Base-by-base conservation (phyloP, 164 flowering plant species). In the Paratinospora sagittata region DNA sequence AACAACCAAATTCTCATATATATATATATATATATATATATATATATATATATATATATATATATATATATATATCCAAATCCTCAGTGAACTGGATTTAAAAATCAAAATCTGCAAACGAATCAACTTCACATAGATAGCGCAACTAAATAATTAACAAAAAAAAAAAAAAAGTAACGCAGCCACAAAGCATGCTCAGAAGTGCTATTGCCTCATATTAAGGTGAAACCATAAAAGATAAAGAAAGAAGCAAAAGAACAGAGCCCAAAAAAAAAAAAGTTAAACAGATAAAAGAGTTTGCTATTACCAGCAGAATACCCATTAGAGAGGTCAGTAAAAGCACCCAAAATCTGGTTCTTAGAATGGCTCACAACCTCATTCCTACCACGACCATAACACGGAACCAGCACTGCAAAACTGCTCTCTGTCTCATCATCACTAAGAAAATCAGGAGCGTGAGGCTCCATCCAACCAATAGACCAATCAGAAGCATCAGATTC, bases 401-500 rank as follows among this genome's bases (percentile, higher is more conserved):
- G 97, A 77, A 92, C 97, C 70, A 92, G 75, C 78, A 92, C 97
- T 21, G 91, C 97, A 71, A 92, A 92, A 72, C 93, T 88, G 73
- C 78, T 78, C 74, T 86, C 90, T 17, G 73, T 60, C 55, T 88
- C 95, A 77, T 83, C 89, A 52, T 84, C 91, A 70, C 84, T 85
- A 60, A 71, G 90, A 75, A 92, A 90, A 72, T 80, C 96, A 70
- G 91, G 84, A 39, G 90, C 92, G 72, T 90, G 97, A 58, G 95
- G 97, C 72, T 92, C 97, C 78, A 87, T 76, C 97, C 97, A 92
- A 72, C 97, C 97, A 72, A 90, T 84, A 3, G 97, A 92, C 90
- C 92, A 92, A 80, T 92, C 97, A 0, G 94, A 90, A 60, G 75
- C 97, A 74, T 90, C 97, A 23, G 97, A 92, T 68, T 92, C 97